Evolutionary conservation across 805 yeast genomes (phyloP).

Genomic region (Wickerhamiella australiensis): DNA sequence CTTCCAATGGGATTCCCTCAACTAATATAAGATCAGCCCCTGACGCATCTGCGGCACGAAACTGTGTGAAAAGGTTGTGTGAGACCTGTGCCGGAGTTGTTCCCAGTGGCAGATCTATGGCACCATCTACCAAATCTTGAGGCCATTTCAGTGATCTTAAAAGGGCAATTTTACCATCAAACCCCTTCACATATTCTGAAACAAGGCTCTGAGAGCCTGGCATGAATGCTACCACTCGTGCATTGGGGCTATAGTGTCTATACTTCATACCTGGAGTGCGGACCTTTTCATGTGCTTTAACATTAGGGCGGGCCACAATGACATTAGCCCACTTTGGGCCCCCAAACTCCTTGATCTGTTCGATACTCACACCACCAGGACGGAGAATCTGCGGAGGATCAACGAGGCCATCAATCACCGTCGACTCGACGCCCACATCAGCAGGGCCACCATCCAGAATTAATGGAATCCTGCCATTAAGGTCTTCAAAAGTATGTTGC

Average conservation of each 20-base stretch:
- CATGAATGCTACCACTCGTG: slow-evolving; percentile 59
- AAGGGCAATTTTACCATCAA: slow-evolving; percentile 12
- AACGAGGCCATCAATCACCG: slow-evolving; percentile 83
- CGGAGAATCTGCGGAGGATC: slow-evolving; percentile 77
- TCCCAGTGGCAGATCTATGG: slow-evolving; percentile 31
- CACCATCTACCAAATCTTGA: not conserved
- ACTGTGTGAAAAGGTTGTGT: slow-evolving; percentile 53
- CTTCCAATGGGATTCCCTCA: slow-evolving; percentile 63
- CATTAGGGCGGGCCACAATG: slow-evolving; percentile 46
- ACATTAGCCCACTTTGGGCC: slow-evolving; percentile 58
- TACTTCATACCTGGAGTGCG: slow-evolving; percentile 98
- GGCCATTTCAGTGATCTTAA: slow-evolving; percentile 9
- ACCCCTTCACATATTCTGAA: slow-evolving; percentile 21
- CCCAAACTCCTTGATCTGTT: slow-evolving; percentile 53
- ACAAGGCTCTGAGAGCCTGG: slow-evolving; percentile 32
- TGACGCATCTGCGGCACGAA: slow-evolving; percentile 64
- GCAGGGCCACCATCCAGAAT: slow-evolving; percentile 88
- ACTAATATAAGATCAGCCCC: slow-evolving; percentile 64
- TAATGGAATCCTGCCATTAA: slow-evolving; percentile 66
- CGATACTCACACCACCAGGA: slow-evolving; percentile 88
- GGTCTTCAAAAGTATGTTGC: slow-evolving; percentile 68
- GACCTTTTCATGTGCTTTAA: slow-evolving; percentile 44
- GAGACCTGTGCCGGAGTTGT: slow-evolving; percentile 50
- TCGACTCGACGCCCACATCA: slow-evolving; percentile 81
- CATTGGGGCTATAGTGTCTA: slow-evolving; percentile 85